These are phyloP conservation scores for Parastagonospora avenae DNA, from an alignment of 2,329 filamentous ascomycete species.

Conservation along the genomic window DNA sequence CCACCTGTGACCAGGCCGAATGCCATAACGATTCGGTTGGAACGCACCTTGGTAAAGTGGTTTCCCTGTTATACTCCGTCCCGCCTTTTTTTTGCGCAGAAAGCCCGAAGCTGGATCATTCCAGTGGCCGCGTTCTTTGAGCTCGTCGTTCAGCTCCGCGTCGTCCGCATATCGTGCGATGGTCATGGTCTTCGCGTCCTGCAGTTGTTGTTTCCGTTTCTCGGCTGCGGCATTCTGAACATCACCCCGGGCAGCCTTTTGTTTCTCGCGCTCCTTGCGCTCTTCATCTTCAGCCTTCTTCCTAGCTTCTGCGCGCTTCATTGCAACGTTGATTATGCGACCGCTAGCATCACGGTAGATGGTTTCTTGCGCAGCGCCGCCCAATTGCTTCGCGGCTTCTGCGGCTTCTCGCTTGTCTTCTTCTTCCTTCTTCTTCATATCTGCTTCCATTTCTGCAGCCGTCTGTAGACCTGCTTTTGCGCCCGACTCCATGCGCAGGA, in stretches of 20 bases:
- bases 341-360: conserved; percentile 96
- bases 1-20: conserved; percentile 90
- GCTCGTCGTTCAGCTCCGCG: conserved; percentile 79
- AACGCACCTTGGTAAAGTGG: conserved; percentile 80
- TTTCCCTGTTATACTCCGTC: conserved; percentile 57
- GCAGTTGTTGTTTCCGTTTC: conserved; percentile 68
- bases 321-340: conserved; percentile 87
- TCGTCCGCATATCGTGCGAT: conserved; percentile 85
- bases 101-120: conserved; percentile 92
- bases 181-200: conserved; percentile 81
- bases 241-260: conserved; percentile 78
- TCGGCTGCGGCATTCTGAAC: conserved; percentile 76
- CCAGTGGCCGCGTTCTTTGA: conserved; percentile 80
- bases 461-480: conserved; percentile 86
- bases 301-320: conserved; percentile 88
- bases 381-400: conserved; percentile 44
- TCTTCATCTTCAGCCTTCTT: conserved; percentile 75
- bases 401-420: conserved; percentile 62
- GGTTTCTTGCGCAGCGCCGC: conserved; percentile 65
- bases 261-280: conserved; percentile 66
- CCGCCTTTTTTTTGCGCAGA: conserved; percentile 60
- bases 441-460: conserved; percentile 70
- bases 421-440: conserved; percentile 65
- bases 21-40: conserved; percentile 91
- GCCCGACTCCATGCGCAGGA: conserved; percentile 80